phyloP scores from a whole-genome alignment of 176 grass and related monocot genomes.

The Tillandsia leiboldiana region DNA sequence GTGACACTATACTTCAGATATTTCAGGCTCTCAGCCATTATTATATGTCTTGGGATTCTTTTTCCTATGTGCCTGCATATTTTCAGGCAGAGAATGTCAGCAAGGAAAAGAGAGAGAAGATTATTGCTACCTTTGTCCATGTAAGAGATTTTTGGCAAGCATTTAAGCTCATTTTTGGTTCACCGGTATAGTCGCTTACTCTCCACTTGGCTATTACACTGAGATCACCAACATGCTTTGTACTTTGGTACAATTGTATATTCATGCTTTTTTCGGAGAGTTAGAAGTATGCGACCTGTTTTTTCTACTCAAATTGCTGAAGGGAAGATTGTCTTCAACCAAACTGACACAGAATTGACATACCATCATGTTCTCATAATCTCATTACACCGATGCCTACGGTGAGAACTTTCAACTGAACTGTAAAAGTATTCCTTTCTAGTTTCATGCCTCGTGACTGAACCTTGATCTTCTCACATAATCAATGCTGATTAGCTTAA shows the following conservation, averaged over 20 bases:
- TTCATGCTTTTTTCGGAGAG: not conserved
- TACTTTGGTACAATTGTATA: not conserved
- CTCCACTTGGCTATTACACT: not conserved
- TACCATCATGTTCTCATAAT: constrained; percentile 17
- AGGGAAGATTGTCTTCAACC: constrained; percentile 18
- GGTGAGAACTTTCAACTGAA: constrained; percentile 6
- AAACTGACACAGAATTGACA: constrained; percentile 14
- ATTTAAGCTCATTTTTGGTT: constrained; percentile 28
- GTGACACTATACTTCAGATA: constrained; percentile 82
- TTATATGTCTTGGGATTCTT: constrained; percentile 76
- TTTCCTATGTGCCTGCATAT: constrained; percentile 72
- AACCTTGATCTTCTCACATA: constrained; percentile 4
- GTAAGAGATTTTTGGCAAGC: constrained; percentile 45
- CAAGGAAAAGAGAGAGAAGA: constrained; percentile 91
- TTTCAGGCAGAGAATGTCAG: constrained; percentile 76
- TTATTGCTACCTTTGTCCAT: constrained; percentile 84
- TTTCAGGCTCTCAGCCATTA: constrained; percentile 68
- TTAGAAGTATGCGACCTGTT: not conserved
- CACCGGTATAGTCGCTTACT: not conserved
- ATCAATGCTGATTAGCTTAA: constrained; percentile 14
- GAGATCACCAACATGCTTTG: not conserved
- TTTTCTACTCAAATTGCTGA: constrained; percentile 18
- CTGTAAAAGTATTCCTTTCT: not conserved
- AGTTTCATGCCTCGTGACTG: constrained; percentile 17
- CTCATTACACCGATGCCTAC: constrained; percentile 12